Base-by-base conservation (phyloP, 1,284 basidiomycete genomes). In the Cryptococcus floricola region DNA sequence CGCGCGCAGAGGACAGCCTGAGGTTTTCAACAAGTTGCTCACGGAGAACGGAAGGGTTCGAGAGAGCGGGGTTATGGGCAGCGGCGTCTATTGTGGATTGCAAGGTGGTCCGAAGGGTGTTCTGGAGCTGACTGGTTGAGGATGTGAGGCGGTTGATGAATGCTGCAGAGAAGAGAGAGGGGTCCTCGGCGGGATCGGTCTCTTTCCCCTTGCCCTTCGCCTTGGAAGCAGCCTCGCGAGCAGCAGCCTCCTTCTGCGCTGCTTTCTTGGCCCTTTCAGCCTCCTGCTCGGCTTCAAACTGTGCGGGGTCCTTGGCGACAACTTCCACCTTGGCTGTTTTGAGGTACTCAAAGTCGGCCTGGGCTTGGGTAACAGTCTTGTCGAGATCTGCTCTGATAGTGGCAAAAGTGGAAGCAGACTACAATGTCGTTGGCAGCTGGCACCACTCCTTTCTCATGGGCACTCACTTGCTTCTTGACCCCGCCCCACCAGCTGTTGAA, bases 391-490 rank as follows among this genome's bases (percentile, higher is more conserved):
- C 88, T 54, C 86, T 84, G 7, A 90, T 87, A 45, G 80, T 80
- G 60, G 87, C 81, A 23, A 93, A 70, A 2, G 84, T 88, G 37
- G 77, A 81, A 72, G 88, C 87, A 66, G 88, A 88, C 91, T 93
- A 52, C 28, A n/a, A 16, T 9, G 23, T 31, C 31, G 10, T 39
- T 9, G 43, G 39, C 42, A 47, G 9, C 8, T n/a, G 23, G 23
- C 37, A 18, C 19, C 2, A 37, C 31, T 39, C 31, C 51, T 25
- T 19, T 5, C 44, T 19, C 19, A 31, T 18, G 28, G n/a, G 49
- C n/a, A 60, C 85, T 65, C 64, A 87, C 91, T 85, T 91, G 89
- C 74, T 87, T 88, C 78, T 85, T 84, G 69, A 93, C 87, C 16
- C 88, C 87, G 48, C 91, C 90, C 91, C 91, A 95, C 73, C 73